Base-by-base conservation (phyloP, 805 yeast genomes). In the Kodamaea kakaduensis region DNA sequence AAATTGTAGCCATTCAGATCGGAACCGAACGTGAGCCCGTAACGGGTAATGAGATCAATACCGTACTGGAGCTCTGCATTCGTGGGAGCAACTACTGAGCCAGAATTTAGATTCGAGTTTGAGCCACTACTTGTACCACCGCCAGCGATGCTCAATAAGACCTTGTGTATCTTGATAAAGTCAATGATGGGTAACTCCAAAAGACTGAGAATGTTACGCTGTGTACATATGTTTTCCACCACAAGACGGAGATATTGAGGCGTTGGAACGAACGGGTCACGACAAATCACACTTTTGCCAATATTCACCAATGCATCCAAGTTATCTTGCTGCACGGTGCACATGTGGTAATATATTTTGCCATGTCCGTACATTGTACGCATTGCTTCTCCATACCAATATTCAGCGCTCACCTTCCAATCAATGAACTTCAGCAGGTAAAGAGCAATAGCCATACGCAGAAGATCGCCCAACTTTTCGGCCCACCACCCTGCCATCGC, bases 391-490 rank as follows among this genome's bases (percentile, higher is more conserved):
- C 76, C 68, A 50, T 86, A 86, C 96, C 96, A 86, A 54, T 78
- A 77, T 54, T 84, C 88, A 1, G 94, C 82, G 38, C 86, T 74
- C 13, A 79, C 58, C 54, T 84, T 83, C 96, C 96, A 86, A 56
- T 86, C 95, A 44, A 84, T 83, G 52, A 75, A 81, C 33, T 82
- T 74, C 2, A 88, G 80, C 6, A 88, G 81, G 48, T 84, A 84
- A 27, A 85, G 62, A 0, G 94, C 93, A 46, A 86, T 84, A 8
- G 94, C 90, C 88, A 86, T 84, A 51, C 95, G 64, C 22, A 90
- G 81, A 44, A 86, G 62, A 54, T 86, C 96, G 22, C 95, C 96
- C 34, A 86, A 59, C 51, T 87, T 82, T 56, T 86, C 95, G 18
- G 79, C 72, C 96, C 96, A 86, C 73, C 79, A 75, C 21, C 79